Conservation (phyloP, 305 asterid genomes). For the Fraxinus sp. region DNA sequence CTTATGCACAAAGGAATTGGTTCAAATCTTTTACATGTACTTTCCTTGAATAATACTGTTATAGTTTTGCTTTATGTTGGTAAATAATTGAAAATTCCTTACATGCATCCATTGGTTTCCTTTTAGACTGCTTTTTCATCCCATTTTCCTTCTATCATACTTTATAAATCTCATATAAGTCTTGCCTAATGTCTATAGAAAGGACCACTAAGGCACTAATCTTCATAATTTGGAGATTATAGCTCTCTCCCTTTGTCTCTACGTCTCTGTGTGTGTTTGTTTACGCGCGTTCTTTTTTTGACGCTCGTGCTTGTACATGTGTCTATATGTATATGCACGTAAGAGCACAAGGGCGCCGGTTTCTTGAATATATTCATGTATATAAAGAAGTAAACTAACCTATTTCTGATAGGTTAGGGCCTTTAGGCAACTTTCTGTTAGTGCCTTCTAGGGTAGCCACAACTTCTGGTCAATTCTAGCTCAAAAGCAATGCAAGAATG, state of each 20-base stretch:
- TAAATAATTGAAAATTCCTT: background rate
- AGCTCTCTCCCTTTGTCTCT: background rate
- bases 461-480: background rate
- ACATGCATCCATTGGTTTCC: background rate
- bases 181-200: background rate
- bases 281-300: background rate
- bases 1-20: background rate
- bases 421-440: background rate
- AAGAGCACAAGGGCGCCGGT: background rate
- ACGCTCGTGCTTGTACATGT: background rate
- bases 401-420: background rate
- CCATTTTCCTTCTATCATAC: background rate
- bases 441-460: background rate
- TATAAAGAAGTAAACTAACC: background rate
- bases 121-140: background rate
- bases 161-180: background rate
- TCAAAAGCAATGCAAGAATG: constrained; percentile 8
- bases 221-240: background rate
- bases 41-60: background rate
- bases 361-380: background rate
- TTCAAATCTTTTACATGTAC: background rate
- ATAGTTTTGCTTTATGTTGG: background rate
- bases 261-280: background rate
- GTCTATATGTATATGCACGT: background rate
- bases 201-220: background rate